Percentiles rank a stretch among this genome's conserved stretches.
Conservation (phyloP, 2,329 filamentous ascomycete genomes). For the Teratosphaeria gauchensis region DNA sequence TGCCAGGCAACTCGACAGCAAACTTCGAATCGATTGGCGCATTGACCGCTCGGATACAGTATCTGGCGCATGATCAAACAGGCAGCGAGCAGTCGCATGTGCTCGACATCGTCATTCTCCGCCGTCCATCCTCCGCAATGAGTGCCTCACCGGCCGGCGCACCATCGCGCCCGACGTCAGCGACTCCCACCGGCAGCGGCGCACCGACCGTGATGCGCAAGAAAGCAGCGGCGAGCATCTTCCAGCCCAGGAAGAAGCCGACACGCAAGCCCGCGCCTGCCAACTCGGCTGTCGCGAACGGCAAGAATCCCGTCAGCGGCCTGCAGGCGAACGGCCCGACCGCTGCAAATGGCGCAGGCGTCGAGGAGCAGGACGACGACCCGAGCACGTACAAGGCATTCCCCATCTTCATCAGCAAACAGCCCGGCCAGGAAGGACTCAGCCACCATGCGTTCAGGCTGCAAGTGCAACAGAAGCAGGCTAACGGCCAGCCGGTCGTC, state of each 20-base stretch:
- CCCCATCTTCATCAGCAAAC: slow-evolving; percentile 75
- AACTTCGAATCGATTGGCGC: too few relatives aligned
- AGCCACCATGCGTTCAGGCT: slow-evolving; percentile 85
- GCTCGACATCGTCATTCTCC: background rate
- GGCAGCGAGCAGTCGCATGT: background rate
- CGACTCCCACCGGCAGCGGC: slow-evolving; percentile 27
- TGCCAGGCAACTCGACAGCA: too few relatives aligned
- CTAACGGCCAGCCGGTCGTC: slow-evolving; percentile 25
- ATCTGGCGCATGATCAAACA: background rate
- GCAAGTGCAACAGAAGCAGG: slow-evolving; percentile 37
- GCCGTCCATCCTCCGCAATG: slow-evolving; percentile 12
- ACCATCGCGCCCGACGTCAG: slow-evolving; percentile 20
- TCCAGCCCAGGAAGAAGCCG: slow-evolving; percentile 17
- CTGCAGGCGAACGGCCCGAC: slow-evolving; percentile 2
- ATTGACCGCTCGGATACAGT: background rate
- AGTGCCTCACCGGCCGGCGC: slow-evolving; percentile 26
- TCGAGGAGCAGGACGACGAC: slow-evolving; percentile 14
- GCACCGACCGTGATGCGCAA: slow-evolving; percentile 25
- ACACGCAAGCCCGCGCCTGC: slow-evolving; percentile 26
- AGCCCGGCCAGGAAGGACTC: slow-evolving; percentile 65
- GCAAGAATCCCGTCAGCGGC: slow-evolving; percentile 2
- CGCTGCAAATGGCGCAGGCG: slow-evolving; percentile 3
- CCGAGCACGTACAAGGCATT: slow-evolving; percentile 37
- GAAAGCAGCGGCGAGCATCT: slow-evolving; percentile 26
- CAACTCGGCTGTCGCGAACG: slow-evolving; percentile 2